Evolutionary conservation across 495 filamentous ascomycete genomes (phyloP).

Genomic region (Neurospora sp.): DNA sequence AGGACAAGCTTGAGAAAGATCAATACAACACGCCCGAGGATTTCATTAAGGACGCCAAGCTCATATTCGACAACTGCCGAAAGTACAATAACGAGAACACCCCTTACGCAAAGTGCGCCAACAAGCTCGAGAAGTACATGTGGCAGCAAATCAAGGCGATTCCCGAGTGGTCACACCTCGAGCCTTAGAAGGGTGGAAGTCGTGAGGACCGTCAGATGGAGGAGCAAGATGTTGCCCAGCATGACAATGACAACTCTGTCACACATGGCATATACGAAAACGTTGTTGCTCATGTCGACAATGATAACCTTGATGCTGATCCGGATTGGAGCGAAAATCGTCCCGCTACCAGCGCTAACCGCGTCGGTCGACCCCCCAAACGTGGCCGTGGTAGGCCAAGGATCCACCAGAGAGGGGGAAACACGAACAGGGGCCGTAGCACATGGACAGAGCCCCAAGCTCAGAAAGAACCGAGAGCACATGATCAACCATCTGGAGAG

Average conservation of each 20-base stretch:
- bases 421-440: neutral
- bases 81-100: conserved; percentile 95
- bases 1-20: conserved; percentile 88
- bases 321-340: neutral
- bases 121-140: conserved; percentile 95
- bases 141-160: conserved; percentile 85
- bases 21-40: conserved; percentile 86
- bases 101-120: conserved; percentile 89
- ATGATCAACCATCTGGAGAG: neutral
- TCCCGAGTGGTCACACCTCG: conserved; percentile 83
- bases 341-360: neutral
- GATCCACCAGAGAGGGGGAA: neutral
- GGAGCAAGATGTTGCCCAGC: neutral
- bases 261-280: neutral
- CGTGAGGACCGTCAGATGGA: neutral
- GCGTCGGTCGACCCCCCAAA: neutral
- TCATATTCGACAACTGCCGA: conserved; percentile 92
- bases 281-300: neutral
- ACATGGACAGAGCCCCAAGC: neutral
- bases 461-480: neutral
- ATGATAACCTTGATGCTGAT: neutral
- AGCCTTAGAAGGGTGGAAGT: conserved; percentile 25
- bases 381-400: neutral
- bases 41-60: conserved; percentile 80
- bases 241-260: neutral